These are phyloP conservation scores for Mallotus repandus DNA, from an alignment of 441 rosid genomes.

Conservation along the genomic window DNA sequence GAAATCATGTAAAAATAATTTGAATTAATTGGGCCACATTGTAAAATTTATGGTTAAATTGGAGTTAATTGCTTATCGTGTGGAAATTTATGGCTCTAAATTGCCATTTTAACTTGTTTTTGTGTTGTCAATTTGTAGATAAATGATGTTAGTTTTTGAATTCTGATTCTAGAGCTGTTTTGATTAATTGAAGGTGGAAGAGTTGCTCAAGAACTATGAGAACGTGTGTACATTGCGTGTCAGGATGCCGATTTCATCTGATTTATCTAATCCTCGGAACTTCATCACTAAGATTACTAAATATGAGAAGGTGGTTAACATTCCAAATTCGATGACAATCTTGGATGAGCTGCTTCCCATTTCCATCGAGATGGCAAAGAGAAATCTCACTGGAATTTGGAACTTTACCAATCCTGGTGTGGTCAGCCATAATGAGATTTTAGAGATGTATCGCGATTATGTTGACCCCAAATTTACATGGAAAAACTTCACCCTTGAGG, in stretches of 20 bases:
- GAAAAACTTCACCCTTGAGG: conserved; percentile 84
- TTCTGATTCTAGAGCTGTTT: conserved; percentile 8
- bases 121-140: background rate
- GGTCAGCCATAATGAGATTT: conserved; percentile 85
- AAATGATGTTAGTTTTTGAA: background rate
- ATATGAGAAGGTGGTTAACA: conserved; percentile 82
- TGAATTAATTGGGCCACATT: too few relatives aligned
- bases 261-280: conserved; percentile 76
- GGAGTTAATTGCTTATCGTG: background rate
- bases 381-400: conserved; percentile 89
- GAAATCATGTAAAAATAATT: too few relatives aligned
- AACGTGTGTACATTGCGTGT: conserved; percentile 85
- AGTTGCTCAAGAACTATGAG: conserved; percentile 75
- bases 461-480: conserved; percentile 65
- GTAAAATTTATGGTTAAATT: too few relatives aligned
- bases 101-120: background rate
- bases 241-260: conserved; percentile 88
- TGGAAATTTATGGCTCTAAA: background rate
- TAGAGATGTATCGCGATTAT: conserved; percentile 74
- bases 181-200: conserved; percentile 56
- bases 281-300: conserved; percentile 84
- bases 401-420: conserved; percentile 91
- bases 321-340: conserved; percentile 93
- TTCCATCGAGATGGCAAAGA: conserved; percentile 91
- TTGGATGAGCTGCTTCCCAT: conserved; percentile 84